Conservation (phyloP, 345 rosid species). For the Zanthoxylum bungeanum region DNA sequence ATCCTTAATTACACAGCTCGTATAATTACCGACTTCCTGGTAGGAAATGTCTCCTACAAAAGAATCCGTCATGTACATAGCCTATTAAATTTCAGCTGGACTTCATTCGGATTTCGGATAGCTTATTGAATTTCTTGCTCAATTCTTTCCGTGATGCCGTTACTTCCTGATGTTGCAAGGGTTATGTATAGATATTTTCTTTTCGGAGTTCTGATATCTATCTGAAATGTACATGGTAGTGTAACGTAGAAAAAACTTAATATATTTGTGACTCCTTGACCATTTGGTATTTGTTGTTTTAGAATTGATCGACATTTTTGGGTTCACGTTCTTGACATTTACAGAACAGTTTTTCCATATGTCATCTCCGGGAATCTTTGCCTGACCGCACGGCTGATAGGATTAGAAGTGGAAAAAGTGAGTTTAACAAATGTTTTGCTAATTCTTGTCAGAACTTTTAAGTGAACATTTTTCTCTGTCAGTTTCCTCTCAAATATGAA, state of each 20-base stretch:
- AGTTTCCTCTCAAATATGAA: no score
- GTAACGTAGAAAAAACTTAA: background rate
- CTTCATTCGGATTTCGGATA: no score
- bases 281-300: background rate
- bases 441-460: no score
- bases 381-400: background rate
- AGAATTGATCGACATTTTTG: background rate
- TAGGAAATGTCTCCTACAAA: slow-evolving; percentile 5
- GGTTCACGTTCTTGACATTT: background rate
- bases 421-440: no score
- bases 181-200: background rate
- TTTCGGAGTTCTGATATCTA: background rate
- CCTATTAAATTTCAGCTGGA: slow-evolving; percentile 4
- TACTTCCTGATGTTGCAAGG: background rate
- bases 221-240: background rate
- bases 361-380: background rate
- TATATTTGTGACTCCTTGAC: background rate
- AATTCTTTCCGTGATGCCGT: slow-evolving; percentile 1
- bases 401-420: rapidly evolving
- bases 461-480: no score
- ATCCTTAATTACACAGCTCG: slow-evolving; percentile 13
- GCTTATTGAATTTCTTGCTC: no score
- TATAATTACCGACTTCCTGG: slow-evolving; percentile 15
- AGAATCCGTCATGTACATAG: background rate
- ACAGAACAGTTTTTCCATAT: background rate